Base-by-base conservation (phyloP, 2,329 filamentous ascomycete species). In the Orbilia oligospora region DNA sequence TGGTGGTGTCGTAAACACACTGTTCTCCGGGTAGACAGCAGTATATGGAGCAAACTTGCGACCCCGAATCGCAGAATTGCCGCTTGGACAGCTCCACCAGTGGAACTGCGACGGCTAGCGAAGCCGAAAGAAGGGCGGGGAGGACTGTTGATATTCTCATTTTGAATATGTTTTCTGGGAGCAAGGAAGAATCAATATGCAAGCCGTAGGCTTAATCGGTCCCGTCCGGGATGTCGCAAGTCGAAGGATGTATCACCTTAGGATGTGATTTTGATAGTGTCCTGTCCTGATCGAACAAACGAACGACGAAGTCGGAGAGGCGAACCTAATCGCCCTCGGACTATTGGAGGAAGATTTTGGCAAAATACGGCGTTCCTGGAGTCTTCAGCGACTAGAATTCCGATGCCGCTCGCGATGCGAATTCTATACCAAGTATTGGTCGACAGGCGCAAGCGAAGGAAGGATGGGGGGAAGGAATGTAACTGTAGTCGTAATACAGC, bases 71-170 rank as follows among this genome's bases (percentile, higher is more conserved):
- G 48, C 75, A 78, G 63, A 27, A 78, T 64, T 78, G 75, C 30
- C 75, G 41, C 44, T 78, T 78, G 41, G 68, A 48, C 51, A 78
- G 56, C 33, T 78, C 75, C 61, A 72, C 75, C 75, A 78, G 75
- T 69, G 75, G 75, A 78, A 24, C 49, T 38, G 75, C 75, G 38
- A 72, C 18, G 6, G 75, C 61, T 16, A 78, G 6, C 6, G 75
- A 71, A 5, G 63, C 68, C 30, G 68, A 68, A 65, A 78, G 75
- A 46, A 78, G 64, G 33, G 72, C 38, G 12, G 66, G 58, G 20
- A 77, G 55, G 5, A 53, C 49, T 24, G 10, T 65, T 55, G 75
- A 69, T 78, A 78, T 64, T 56, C 68, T 72, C 75, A 78, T 78
- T 41, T 69, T 78, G 63, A 27, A 20, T 4, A 24, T 46, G 1